phyloP scores from a whole-genome alignment of 2,329 filamentous ascomycete genomes.

The Talaromyces marneffei region DNA sequence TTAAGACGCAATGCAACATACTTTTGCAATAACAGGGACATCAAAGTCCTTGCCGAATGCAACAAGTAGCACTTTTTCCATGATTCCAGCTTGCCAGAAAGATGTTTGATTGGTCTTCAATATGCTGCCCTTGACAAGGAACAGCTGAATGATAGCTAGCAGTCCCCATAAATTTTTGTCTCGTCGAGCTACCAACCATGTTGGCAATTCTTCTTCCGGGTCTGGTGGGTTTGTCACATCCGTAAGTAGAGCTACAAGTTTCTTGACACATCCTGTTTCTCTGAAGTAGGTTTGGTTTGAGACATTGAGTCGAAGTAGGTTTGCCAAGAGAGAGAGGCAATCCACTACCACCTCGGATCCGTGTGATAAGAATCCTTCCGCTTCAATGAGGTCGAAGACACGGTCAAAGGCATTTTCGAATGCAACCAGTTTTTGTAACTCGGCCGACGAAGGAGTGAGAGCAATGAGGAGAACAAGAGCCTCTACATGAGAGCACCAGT shows the following conservation, averaged over 20 bases:
- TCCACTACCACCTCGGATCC: conserved; percentile 88
- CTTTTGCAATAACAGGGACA: conserved; percentile 74
- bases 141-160: conserved; percentile 77
- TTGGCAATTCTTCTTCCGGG: conserved; percentile 56
- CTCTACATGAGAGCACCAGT: conserved; percentile 44
- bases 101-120: conserved; percentile 78
- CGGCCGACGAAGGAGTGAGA: conserved; percentile 76
- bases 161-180: conserved; percentile 92
- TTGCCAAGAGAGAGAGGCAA: conserved; percentile 82
- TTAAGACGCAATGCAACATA: conserved; percentile 31
- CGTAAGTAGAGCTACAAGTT: conserved; percentile 64
- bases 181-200: conserved; percentile 69
- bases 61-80: conserved; percentile 73
- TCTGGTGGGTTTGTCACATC: conserved; percentile 52
- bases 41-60: conserved; percentile 71
- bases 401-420: conserved; percentile 92
- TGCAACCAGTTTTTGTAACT: conserved; percentile 90
- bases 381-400: conserved; percentile 72
- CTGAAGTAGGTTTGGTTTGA: conserved; percentile 93
- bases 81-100: conserved; percentile 76
- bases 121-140: conserved; percentile 72
- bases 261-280: conserved; percentile 76
- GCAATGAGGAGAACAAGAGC: conserved; percentile 80
- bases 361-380: conserved; percentile 73
- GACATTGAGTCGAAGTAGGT: conserved; percentile 76